Evolutionary conservation across 2,329 filamentous ascomycete species (phyloP), one percentile per base, ranked within the genome.

Genomic region (Rhynchosporium secalis): DNA sequence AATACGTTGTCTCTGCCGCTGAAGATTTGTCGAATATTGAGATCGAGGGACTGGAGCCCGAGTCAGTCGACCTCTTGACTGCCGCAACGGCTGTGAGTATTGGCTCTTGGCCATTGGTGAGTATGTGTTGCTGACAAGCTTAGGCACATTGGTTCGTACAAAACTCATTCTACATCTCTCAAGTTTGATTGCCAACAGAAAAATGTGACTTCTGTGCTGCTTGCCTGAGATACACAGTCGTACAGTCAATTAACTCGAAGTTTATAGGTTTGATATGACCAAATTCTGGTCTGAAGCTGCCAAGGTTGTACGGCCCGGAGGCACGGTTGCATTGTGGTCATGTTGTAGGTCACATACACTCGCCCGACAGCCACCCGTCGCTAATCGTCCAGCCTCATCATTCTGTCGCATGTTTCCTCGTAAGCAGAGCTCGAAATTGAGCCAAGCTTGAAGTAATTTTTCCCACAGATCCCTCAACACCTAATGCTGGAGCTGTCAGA

Each of bases 321-420:
- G 80, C 10, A 82, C 76, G 3, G 75, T 81, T 3, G 79, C 79
- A 3, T 62, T 82, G 3, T 82, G 78, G 77, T 73, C 72, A 1
- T 72, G 66, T 33, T 72, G 72, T 49, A 65, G 63, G 38, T 63
- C 69, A 38, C 28, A 36, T 47, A 36, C 12, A 8, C 15, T 33
- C 20, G 10, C 4, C 6, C 38, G 15, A 36, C 41, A 28, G 28
- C 20, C 40, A 38, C 43, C n/a, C 15, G 5, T 29, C 40, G 28
- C 51, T 62, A 29, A 62, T 43, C 29, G 9, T 47, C 2, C 58
- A 69, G 66, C 65, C 45, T 67, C 65, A n/a, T 56, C 51, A 26
- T 66, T 65, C 46, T 58, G 58, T 65, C 58, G 66, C 68, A 66
- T 28, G 62, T 57, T 8, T 48, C n/a, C 2, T 45, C 55, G 26